phyloP scores from a whole-genome alignment of 2,329 filamentous ascomycete genomes.

The Paraphoma sp. region DNA sequence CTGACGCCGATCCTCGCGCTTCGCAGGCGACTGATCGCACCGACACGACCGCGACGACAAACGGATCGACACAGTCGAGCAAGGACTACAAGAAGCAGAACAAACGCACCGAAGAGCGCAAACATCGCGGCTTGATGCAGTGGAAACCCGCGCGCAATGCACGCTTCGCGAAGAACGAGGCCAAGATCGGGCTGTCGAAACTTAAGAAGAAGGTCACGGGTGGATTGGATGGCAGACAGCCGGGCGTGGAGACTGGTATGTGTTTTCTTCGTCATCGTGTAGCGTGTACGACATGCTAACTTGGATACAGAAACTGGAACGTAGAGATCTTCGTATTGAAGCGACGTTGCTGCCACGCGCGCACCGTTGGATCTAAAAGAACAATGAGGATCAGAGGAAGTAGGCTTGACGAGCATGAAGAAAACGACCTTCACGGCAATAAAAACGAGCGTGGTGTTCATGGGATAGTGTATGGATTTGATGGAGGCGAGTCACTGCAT shows the following conservation, averaged over 20 bases:
- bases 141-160: constrained; percentile 89
- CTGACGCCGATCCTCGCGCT: constrained; percentile 22
- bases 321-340: background rate
- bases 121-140: constrained; percentile 91
- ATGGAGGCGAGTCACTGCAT: too few species aligned
- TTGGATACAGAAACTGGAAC: background rate
- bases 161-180: constrained; percentile 87
- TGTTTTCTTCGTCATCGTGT: constrained; percentile 14
- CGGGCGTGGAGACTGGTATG: constrained; percentile 78
- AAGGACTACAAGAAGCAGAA: constrained; percentile 72
- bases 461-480: too few species aligned
- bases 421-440: too few species aligned
- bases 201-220: constrained; percentile 77
- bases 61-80: constrained; percentile 28
- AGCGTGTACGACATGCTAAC: background rate
- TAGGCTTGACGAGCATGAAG: too few species aligned
- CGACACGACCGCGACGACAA: constrained; percentile 27
- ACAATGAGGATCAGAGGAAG: too few species aligned
- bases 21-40: constrained; percentile 39
- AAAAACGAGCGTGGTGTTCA: too few species aligned
- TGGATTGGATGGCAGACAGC: constrained; percentile 77
- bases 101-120: constrained; percentile 75
- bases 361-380: too few species aligned
- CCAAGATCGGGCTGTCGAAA: constrained; percentile 77
- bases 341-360: background rate